Percentiles rank a stretch among this genome's conserved stretches.
Conservation (phyloP, 73 alveolate genomes). For the Paramecium bursaria region DNA sequence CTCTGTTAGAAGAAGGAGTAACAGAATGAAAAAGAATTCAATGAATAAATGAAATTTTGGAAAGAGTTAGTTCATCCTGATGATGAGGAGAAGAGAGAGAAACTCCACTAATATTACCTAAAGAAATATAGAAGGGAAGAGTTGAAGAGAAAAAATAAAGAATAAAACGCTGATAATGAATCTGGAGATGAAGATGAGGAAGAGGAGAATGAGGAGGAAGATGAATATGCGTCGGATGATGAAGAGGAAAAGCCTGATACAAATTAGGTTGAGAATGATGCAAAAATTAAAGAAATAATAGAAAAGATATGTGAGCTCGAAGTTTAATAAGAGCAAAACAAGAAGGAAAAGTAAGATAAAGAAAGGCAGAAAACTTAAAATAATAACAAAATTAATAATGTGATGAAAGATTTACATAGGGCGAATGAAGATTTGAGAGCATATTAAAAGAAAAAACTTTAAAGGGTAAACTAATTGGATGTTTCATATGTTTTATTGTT, state of each 20-base stretch:
- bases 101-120: constrained; percentile 78
- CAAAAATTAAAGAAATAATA: constrained; percentile 83
- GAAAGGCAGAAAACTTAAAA: constrained; percentile 75
- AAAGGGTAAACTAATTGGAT: constrained; percentile 82
- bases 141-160: constrained; percentile 75
- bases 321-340: constrained; percentile 76
- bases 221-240: constrained; percentile 76
- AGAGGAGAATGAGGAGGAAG: constrained; percentile 88
- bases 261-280: constrained; percentile 85
- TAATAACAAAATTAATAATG: constrained; percentile 53
- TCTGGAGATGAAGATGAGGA: constrained; percentile 75
- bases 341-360: constrained; percentile 77
- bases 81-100: constrained; percentile 81
- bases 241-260: constrained; percentile 88
- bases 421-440: constrained; percentile 88
- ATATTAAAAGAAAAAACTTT: constrained; percentile 87
- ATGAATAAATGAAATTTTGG: constrained; percentile 80
- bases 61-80: constrained; percentile 88
- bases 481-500: constrained; percentile 79
- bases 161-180: constrained; percentile 82
- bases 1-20: constrained; percentile 75
- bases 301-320: constrained; percentile 76
- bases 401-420: constrained; percentile 72
- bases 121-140: constrained; percentile 78
- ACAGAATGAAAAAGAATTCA: constrained; percentile 83